Evolutionary conservation across 768 basidiomycete species (phyloP).

Genomic region (Tricholomella constricta): DNA sequence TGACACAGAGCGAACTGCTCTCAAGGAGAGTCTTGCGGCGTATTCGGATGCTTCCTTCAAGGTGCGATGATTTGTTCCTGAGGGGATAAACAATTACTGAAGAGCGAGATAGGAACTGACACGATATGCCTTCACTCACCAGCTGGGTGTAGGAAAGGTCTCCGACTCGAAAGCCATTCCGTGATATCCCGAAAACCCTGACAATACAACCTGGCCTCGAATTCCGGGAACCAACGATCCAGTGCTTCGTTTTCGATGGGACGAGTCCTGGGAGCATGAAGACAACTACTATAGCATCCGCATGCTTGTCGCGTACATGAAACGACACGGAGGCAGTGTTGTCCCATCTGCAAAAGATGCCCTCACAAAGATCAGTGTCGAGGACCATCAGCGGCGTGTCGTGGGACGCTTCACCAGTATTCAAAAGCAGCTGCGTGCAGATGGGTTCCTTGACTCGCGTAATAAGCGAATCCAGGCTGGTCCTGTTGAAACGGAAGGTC

Average conservation of each 20-base stretch:
- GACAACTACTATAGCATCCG: slow-evolving; percentile 6
- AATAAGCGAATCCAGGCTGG: background rate
- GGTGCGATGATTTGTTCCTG: background rate
- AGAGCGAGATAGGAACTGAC: background rate
- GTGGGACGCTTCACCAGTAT: background rate
- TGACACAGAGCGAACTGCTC: too few species aligned
- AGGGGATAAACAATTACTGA: too few species aligned
- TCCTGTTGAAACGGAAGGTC: background rate
- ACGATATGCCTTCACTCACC: background rate
- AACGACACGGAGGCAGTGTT: background rate
- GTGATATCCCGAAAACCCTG: background rate
- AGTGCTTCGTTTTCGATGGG: slow-evolving; percentile 3
- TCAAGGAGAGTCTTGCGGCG: background rate
- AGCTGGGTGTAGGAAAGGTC: background rate
- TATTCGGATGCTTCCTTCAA: background rate
- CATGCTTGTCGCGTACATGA: slow-evolving; percentile 9
- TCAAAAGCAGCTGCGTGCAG: slow-evolving; percentile 1
- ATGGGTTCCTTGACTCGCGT: background rate
- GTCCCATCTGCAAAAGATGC: background rate
- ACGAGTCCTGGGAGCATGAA: background rate
- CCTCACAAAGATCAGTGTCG: background rate
- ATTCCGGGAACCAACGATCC: slow-evolving; percentile 2
- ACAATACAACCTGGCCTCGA: slow-evolving; percentile 7
- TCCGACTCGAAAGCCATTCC: background rate
- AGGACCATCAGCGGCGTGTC: slow-evolving; percentile 1